Base-by-base conservation (phyloP, 179 eudicot genomes). In the Beta corolliflora region DNA sequence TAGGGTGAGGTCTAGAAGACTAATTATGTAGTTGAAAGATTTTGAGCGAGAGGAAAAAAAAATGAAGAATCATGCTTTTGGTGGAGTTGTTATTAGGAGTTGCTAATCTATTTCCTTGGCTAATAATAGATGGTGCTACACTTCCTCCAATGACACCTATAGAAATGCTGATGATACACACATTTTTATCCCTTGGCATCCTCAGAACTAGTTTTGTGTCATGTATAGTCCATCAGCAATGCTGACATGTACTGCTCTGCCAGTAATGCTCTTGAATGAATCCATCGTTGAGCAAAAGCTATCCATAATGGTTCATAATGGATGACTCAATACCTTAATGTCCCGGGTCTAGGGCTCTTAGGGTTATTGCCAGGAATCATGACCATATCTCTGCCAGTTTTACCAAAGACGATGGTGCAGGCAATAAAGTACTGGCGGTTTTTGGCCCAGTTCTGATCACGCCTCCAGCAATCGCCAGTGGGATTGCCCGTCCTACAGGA, bases 201-300 rank as follows among this genome's bases (percentile, higher is more conserved):
- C 18, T 91, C 93, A 56, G 90, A n/a, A n/a, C n/a, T n/a, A n/a
- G n/a, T n/a, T n/a, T 36, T 2, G 1, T 3, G 41, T 36, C 41
- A 36, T 36, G 41, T 2, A 36, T 36, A 36, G 3, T 3, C 41
- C 41, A 36, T 36, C 41, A 2, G 41, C 41, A 36, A 36, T 36
- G 41, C 1, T 36, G 41, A 36, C 41, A 36, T 25, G 0, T 25
- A 25, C 29, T 25, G 0, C 29, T 25, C 0, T 25, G 29, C 95
- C 97, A 71, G 89, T 94, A 6, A 93, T 89, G 19, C 93, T 92
- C 87, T 89, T 92, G 87, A 63, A 91, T 41, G 93, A 89, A 60
- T 88, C 85, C 54, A 91, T 61, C 56, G 88, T 77, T 61, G 65
- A 23, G 77, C 66, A 61, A 86, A 86, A 15, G 59, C 44, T 31